Base-by-base conservation (phyloP, 108 stramenopile species). In the Phaeodactylum tricornutum region DNA sequence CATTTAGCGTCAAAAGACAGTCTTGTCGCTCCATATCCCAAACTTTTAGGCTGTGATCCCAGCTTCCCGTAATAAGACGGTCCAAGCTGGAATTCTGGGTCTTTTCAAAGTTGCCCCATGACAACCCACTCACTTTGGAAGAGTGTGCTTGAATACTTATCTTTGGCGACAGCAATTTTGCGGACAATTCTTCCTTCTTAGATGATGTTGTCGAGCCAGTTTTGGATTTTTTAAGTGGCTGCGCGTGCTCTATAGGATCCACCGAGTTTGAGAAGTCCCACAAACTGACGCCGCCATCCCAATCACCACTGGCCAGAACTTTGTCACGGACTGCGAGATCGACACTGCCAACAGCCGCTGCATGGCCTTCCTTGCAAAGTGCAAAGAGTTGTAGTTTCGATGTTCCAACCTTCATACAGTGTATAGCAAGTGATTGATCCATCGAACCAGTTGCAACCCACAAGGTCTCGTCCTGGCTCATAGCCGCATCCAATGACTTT, bases 41-140 rank as follows among this genome's bases (percentile, higher is more conserved):
- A 5, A 82, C 61, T 52, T 83, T 84, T 29, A 84, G 66, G 8
- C 73, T 64, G 47, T 89, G 81, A 47, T 89, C 87, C 83, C 83
- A 89, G 12, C 83, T 83, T 24, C 77, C 70, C 11, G 78, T 85
- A 21, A 89, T 58, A 14, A 89, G 39, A 3, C 43, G 50, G 17
- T 50, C 53, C 19, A 52, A 7, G 17, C 35, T 47, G 36, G 34
- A 43, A 24, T 25, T 37, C n/a, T 38, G 25, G n/a, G 0, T 29
- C n/a, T 46, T 46, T 11, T 30, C 22, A 31, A 11, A 11, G 44
- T 74, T 67, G 28, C 74, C 67, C 72, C 77, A 84, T 7, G 76
- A 61, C 14, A 89, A 32, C 21, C 87, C 87, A 41, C 80, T 84
- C 7, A 89, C 61, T 57, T 80, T 60, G 45, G 80, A 78, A 0